Conservation (phyloP, 2,329 filamentous ascomycete species). For the Blastomyces gilchristii region DNA sequence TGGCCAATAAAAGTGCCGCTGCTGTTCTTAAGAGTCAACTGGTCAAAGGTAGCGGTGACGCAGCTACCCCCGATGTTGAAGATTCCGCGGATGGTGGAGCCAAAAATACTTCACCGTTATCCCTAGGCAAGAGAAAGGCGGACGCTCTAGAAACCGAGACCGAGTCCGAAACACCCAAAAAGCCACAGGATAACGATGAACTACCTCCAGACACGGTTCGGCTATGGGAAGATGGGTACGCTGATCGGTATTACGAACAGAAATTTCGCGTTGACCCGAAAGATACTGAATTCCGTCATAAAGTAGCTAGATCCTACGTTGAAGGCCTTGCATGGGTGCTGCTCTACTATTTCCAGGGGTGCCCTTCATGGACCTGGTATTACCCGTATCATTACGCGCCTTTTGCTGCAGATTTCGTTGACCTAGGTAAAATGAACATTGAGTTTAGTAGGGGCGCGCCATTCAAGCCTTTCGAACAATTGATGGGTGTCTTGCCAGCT, state of each 20-base stretch:
- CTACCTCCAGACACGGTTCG: constrained; percentile 69
- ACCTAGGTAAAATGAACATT: constrained; percentile 67
- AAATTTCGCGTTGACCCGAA: constrained; percentile 80
- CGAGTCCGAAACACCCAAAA: constrained; percentile 47
- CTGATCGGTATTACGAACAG: constrained; percentile 91
- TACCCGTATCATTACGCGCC: constrained; percentile 98
- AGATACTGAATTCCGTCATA: constrained; percentile 75
- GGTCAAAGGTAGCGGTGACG: constrained; percentile 35
- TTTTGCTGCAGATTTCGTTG: constrained; percentile 88
- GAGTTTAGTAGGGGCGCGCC: constrained; percentile 73
- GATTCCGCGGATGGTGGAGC: constrained; percentile 19
- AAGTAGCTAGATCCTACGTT: constrained; percentile 83
- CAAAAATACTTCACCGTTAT: constrained; percentile 22
- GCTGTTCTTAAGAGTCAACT: constrained; percentile 76
- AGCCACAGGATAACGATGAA: constrained; percentile 42
- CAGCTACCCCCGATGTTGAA: constrained; percentile 20
- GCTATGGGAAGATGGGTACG: constrained; percentile 92
- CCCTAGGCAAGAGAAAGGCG: constrained; percentile 52
- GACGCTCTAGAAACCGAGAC: constrained; percentile 58
- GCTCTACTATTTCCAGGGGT: constrained; percentile 95
- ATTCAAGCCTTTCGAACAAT: constrained; percentile 87
- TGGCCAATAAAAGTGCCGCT: constrained; percentile 89
- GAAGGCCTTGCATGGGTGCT: constrained; percentile 94
- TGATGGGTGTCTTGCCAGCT: constrained; percentile 95
- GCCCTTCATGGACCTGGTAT: constrained; percentile 98